A percentile compares a stretch with the other conserved stretches of the same genome.
phyloP scores from a whole-genome alignment of 345 rosid genomes.

The Microthlaspi erraticum region DNA sequence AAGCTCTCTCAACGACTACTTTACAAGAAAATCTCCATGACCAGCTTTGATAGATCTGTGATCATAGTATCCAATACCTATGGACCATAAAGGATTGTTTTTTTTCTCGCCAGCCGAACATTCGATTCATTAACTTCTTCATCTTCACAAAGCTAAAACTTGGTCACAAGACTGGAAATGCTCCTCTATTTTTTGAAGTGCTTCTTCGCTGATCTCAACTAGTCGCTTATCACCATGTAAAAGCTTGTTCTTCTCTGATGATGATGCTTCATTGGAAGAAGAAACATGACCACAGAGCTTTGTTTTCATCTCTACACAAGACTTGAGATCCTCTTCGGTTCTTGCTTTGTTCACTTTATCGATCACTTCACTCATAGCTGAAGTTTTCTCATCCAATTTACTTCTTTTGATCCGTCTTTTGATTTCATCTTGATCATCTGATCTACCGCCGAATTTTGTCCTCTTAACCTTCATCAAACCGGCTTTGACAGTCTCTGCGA shows the following conservation, averaged over 20 bases:
- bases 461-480: slow-evolving; percentile 67
- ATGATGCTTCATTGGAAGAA: slow-evolving; percentile 31
- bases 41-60: slow-evolving; percentile 7
- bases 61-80: slow-evolving; percentile 15
- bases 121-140: slow-evolving; percentile 5
- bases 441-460: too few relatives aligned
- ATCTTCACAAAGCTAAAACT: slow-evolving; percentile 29
- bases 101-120: not conserved
- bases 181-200: slow-evolving; percentile 44
- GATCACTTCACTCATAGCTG: slow-evolving; percentile 57
- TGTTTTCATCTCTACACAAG: slow-evolving; percentile 68
- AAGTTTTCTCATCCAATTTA: slow-evolving; percentile 56
- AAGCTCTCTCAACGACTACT: slow-evolving; percentile 24
- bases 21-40: slow-evolving; percentile 25
- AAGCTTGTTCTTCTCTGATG: slow-evolving; percentile 31
- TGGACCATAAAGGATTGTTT: not conserved
- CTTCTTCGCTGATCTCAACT: slow-evolving; percentile 68
- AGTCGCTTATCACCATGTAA: slow-evolving; percentile 43
- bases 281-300: slow-evolving; percentile 48
- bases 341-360: slow-evolving; percentile 84
- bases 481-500: slow-evolving; percentile 57
- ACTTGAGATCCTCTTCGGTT: slow-evolving; percentile 75
- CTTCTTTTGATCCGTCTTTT: slow-evolving; percentile 47
- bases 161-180: slow-evolving; percentile 31
- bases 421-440: slow-evolving; percentile 46